Percentiles rank a stretch among this genome's conserved stretches.
Conservation (phyloP, 2,329 filamentous ascomycete species). For the Cadophora luteo-olivacea region DNA sequence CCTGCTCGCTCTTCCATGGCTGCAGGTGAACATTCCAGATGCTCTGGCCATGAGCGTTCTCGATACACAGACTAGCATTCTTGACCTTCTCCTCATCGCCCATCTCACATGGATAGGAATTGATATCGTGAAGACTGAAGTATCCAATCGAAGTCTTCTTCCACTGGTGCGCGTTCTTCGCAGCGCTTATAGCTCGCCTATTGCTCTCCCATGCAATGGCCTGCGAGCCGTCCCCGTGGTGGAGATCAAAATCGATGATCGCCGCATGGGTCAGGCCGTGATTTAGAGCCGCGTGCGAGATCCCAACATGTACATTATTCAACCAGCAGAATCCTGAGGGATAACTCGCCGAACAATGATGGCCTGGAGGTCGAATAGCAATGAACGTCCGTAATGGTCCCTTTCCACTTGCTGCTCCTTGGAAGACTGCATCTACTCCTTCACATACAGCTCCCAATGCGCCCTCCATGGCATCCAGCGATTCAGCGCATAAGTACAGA, state of each 20-base stretch:
- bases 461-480: constrained; percentile 85
- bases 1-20: constrained; percentile 79
- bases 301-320: constrained; percentile 97
- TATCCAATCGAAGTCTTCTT: constrained; percentile 92
- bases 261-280: constrained; percentile 87
- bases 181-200: constrained; percentile 64
- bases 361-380: constrained; percentile 88
- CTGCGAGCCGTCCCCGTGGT: constrained; percentile 96
- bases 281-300: constrained; percentile 83
- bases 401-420: constrained; percentile 49
- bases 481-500: constrained; percentile 88
- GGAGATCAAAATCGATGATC: constrained; percentile 77
- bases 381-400: constrained; percentile 84
- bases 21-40: constrained; percentile 97
- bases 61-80: constrained; percentile 92
- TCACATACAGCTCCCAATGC: constrained; percentile 93
- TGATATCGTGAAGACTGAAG: constrained; percentile 97
- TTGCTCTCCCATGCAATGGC: constrained; percentile 93
- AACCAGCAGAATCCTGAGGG: constrained; percentile 98
- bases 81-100: constrained; percentile 94
- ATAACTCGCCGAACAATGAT: constrained; percentile 89
- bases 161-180: constrained; percentile 75
- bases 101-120: constrained; percentile 94
- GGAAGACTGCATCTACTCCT: constrained; percentile 86
- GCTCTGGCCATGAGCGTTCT: constrained; percentile 91